These are phyloP conservation scores for Letharia lupina DNA, from an alignment of 495 filamentous ascomycete species.

Conservation along the genomic window DNA sequence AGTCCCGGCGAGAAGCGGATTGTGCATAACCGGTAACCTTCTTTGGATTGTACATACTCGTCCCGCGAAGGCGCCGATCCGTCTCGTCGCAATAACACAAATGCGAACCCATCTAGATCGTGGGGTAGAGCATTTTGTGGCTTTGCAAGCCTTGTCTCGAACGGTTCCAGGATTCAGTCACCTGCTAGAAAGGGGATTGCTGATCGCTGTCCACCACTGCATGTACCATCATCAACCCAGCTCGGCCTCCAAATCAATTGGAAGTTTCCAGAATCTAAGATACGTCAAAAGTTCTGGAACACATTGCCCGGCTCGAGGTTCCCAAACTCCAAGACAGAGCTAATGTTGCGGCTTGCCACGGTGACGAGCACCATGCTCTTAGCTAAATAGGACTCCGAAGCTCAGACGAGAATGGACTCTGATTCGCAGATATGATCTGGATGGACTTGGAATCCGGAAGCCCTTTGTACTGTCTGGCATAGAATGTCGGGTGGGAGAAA, in stretches of 20 bases:
- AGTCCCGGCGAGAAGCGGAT: background rate
- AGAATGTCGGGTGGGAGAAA: background rate
- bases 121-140: background rate
- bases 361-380: background rate
- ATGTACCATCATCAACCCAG: background rate
- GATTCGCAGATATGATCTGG: background rate
- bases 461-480: background rate
- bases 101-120: background rate
- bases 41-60: background rate
- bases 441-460: background rate
- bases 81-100: background rate
- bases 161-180: background rate
- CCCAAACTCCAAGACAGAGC: background rate
- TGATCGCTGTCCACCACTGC: background rate
- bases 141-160: background rate
- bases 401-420: background rate
- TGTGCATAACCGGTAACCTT: background rate
- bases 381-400: background rate
- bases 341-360: background rate
- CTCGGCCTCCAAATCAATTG: background rate
- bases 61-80: too few relatives aligned
- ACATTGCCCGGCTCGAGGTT: background rate
- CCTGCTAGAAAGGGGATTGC: background rate
- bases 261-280: too few relatives aligned
- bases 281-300: background rate